These are phyloP conservation scores for Stephania cephalantha DNA, from an alignment of 164 flowering plant species.

Conservation along the genomic window DNA sequence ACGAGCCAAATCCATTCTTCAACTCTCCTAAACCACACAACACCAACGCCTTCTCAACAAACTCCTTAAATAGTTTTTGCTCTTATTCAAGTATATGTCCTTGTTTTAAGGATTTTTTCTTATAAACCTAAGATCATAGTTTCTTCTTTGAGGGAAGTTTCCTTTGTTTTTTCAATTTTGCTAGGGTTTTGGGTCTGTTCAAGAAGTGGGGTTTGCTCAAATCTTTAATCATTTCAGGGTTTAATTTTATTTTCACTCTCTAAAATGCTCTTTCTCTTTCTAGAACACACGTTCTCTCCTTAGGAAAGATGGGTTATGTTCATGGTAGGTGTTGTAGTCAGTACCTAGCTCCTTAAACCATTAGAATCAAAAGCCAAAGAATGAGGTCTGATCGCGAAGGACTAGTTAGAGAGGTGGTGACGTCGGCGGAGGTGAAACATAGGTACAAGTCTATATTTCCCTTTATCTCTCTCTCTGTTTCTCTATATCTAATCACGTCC, in stretches of 20 bases:
- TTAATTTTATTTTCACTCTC: neutral
- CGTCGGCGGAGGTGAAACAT: no score
- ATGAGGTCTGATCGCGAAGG: no score
- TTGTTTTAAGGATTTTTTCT: slow-evolving; percentile 4
- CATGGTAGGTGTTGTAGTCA: slow-evolving; percentile 63
- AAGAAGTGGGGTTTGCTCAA: slow-evolving; percentile 5
- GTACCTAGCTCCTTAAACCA: slow-evolving; percentile 14
- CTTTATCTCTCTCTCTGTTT: no score
- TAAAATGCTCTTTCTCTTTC: neutral
- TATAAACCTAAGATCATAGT: neutral
- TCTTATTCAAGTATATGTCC: neutral
- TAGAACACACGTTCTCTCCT: neutral
- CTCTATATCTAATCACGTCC: no score
- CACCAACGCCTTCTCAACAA: no score
- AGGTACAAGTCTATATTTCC: no score
- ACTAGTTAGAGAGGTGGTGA: no score
- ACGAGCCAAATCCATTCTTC: no score
- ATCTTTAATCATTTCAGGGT: neutral
- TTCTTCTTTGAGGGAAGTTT: neutral
- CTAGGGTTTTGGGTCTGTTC: no score
- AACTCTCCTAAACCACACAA: no score
- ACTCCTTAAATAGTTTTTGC: neutral
- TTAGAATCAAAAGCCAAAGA: no score
- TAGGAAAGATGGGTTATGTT: slow-evolving; percentile 65
- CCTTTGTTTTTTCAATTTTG: neutral